These are phyloP conservation scores for Cryptosporidium baileyi DNA, from an alignment of 169 alveolate genomes.

Conservation along the genomic window DNA sequence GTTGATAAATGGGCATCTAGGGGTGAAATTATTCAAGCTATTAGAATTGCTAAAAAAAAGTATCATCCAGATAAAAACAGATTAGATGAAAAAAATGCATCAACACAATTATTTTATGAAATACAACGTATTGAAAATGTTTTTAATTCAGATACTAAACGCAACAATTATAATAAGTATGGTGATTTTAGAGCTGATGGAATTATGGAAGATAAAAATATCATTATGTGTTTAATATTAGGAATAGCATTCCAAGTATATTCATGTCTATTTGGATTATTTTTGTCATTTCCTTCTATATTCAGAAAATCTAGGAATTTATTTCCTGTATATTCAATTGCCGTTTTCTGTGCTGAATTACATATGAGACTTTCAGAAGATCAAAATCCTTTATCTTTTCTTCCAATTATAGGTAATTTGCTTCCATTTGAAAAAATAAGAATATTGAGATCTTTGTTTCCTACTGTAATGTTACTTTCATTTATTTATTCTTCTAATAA, in stretches of 20 bases:
- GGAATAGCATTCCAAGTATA: constrained; percentile 58
- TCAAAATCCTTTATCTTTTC: constrained; percentile 39
- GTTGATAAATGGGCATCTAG: constrained; percentile 66
- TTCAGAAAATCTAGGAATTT: constrained; percentile 50
- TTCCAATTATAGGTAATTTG: constrained; percentile 24
- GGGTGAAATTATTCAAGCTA: constrained; percentile 35
- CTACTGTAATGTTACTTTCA: background rate
- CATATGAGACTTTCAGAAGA: constrained; percentile 61
- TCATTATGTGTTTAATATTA: constrained; percentile 41
- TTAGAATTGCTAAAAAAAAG: constrained; percentile 53
- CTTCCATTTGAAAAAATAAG: constrained; percentile 57
- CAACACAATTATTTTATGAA: constrained; percentile 32
- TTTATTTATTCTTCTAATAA: constrained; percentile 36
- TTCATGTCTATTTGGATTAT: constrained; percentile 43
- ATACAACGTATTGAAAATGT: constrained; percentile 60
- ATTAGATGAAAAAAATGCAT: constrained; percentile 22
- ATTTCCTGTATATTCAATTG: constrained; percentile 57
- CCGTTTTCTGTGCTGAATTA: constrained; percentile 61
- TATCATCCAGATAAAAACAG: constrained; percentile 59
- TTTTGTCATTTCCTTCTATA: constrained; percentile 40
- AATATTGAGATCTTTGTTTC: constrained; percentile 19
- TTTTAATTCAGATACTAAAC: constrained; percentile 35
- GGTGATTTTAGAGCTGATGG: constrained; percentile 66
- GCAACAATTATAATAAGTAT: constrained; percentile 54
- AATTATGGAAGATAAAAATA: constrained; percentile 31